phyloP scores from a whole-genome alignment of 805 yeast species.

The Lachancea dasiensis region DNA sequence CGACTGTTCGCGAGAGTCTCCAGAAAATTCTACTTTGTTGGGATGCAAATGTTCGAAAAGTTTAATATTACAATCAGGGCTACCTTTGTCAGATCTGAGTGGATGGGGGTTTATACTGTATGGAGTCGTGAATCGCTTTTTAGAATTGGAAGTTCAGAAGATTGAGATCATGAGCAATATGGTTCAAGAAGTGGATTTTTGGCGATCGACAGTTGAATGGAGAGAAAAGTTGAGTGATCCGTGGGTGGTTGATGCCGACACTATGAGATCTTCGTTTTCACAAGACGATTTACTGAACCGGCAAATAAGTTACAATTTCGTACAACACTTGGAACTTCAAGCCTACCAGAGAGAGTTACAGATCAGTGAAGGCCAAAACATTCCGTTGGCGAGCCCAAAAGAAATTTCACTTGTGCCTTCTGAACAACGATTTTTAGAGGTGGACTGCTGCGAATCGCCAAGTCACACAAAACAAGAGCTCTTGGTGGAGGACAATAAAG shows the following conservation, averaged over 20 bases:
- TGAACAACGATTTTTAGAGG: too few relatives aligned
- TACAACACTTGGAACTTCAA: constrained; percentile 19
- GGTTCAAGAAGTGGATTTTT: constrained; percentile 33
- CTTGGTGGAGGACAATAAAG: too few relatives aligned
- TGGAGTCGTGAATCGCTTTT: constrained; percentile 21
- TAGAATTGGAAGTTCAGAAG: constrained; percentile 32
- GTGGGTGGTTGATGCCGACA: constrained; percentile 30
- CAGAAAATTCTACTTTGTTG: constrained; percentile 11
- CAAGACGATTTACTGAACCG: constrained; percentile 3
- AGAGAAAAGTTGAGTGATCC: constrained; percentile 27
- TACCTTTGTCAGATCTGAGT: constrained; percentile 17
- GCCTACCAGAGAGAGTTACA: constrained; percentile 16
- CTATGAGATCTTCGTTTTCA: constrained; percentile 12
- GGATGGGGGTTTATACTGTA: constrained; percentile 25
- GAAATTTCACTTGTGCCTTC: too few relatives aligned
- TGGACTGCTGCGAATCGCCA: too few relatives aligned
- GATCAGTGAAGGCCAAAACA: constrained; percentile 8
- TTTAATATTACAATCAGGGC: constrained; percentile 19
- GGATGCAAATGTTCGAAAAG: constrained; percentile 25
- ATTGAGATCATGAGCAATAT: constrained; percentile 24
- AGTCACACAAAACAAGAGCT: not conserved
- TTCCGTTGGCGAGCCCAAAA: not conserved
- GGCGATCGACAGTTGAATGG: constrained; percentile 29
- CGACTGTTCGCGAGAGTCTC: constrained; percentile 18
- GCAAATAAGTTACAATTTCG: constrained; percentile 10